Percentiles rank a stretch among this genome's conserved stretches.
Evolutionary conservation across 2,329 filamentous ascomycete genomes (phyloP).

Genomic region (Pyrenochaeta sp.): DNA sequence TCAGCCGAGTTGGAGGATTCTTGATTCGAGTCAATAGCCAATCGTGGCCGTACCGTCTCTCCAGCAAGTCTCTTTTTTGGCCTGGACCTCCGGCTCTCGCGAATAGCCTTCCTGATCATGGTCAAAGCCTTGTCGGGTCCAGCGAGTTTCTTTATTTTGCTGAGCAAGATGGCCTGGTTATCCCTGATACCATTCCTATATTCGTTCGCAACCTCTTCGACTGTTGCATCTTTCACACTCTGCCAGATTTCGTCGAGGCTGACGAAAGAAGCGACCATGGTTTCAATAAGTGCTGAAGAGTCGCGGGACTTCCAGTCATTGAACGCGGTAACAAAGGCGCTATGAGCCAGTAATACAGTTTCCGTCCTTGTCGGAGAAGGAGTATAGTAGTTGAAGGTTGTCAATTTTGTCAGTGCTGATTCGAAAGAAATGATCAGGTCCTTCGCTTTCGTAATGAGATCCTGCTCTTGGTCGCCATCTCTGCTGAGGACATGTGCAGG

Average conservation of each 20-base stretch:
- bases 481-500: slow-evolving; percentile 79
- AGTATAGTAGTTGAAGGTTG: slow-evolving; percentile 70
- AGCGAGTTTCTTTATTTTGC: slow-evolving; percentile 79
- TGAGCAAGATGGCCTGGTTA: slow-evolving; percentile 80
- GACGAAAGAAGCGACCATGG: slow-evolving; percentile 87
- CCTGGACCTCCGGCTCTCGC: slow-evolving; percentile 71
- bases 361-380: slow-evolving; percentile 69
- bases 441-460: slow-evolving; percentile 78
- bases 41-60: slow-evolving; percentile 72
- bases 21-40: slow-evolving; percentile 57
- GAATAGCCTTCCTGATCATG: slow-evolving; percentile 77
- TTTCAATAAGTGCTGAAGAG: slow-evolving; percentile 77
- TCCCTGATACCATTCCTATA: slow-evolving; percentile 82
- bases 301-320: slow-evolving; percentile 85
- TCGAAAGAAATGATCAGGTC: slow-evolving; percentile 82
- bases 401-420: slow-evolving; percentile 71
- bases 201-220: slow-evolving; percentile 75
- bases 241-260: slow-evolving; percentile 85
- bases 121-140: slow-evolving; percentile 74
- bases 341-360: slow-evolving; percentile 72
- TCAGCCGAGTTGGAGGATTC: slow-evolving; percentile 36
- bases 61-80: slow-evolving; percentile 71
- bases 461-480: slow-evolving; percentile 72
- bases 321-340: slow-evolving; percentile 78
- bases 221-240: slow-evolving; percentile 79